Base-by-base conservation (phyloP, 768 basidiomycete genomes). In the Russula virescens region DNA sequence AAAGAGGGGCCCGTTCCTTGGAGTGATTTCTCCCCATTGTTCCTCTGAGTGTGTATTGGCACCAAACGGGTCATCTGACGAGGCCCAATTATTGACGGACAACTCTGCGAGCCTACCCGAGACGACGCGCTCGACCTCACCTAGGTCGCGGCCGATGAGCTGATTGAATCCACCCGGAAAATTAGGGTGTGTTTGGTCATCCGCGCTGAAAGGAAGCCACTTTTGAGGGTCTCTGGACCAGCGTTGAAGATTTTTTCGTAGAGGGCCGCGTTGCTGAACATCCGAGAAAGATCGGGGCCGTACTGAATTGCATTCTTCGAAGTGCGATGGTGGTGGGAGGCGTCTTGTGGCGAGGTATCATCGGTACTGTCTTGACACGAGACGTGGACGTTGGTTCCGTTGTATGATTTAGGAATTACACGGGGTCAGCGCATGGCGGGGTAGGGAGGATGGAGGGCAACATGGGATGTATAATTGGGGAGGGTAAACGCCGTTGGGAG, bases 121-220 rank as follows among this genome's bases (percentile, higher is more conserved):
- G 9, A 74, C 61, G 3, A 72, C 74, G 16, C 73, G 69, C 65
- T 80, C 79, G 18, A 53, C 68, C 0, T 69, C 59, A 52, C 66
- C 73, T 19, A 81, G 74, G 60, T 80, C 76, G 18, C 71, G 70
- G n/a, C 71, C 76, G 16, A 81, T 73, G n/a, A 82, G 76, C 21
- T 76, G 69, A 7, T 72, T 74, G 62, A 81, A 79, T 25, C 75
- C 74, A 21, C 72, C 71, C 21, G 68, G 55, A 28, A 66, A 60
- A 14, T 69, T 68, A 28, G 73, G 69, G 13, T 68, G 55, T 1
- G 51, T 23, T 53, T 31, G 26, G 8, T 55, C 64, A 4, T 58
- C 52, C 2, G 38, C 40, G 16, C 18, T 25, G 9, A 52, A 57
- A 25, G 48, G 9, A 14, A 45, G 21, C 23, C 42, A 5, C n/a